These are phyloP conservation scores for Cryptococcus maquisensis DNA, from an alignment of 1,284 basidiomycete species.

Conservation along the genomic window DNA sequence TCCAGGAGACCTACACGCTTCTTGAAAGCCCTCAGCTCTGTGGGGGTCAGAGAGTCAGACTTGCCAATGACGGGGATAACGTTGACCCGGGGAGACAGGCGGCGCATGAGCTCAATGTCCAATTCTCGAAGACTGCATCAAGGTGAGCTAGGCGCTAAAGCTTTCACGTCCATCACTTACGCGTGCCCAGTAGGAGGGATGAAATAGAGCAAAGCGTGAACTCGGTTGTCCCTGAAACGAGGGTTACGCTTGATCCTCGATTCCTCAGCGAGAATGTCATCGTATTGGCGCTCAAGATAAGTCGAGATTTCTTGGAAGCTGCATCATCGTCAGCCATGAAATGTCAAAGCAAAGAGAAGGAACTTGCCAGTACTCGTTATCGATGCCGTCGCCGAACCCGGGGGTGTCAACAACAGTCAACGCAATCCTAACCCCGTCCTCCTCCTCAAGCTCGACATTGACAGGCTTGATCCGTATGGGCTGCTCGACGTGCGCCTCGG, in stretches of 20 bases:
- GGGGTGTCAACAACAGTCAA: slow-evolving; percentile 98
- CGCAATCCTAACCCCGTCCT: slow-evolving; percentile 96
- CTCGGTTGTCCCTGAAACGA: slow-evolving; percentile 94
- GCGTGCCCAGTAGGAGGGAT: slow-evolving; percentile 88
- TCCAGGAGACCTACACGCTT: slow-evolving; percentile 65
- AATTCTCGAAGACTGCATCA: slow-evolving; percentile 83
- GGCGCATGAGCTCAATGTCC: slow-evolving; percentile 98
- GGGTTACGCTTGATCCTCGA: slow-evolving; percentile 99
- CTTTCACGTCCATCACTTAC: slow-evolving; percentile 46
- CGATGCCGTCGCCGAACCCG: slow-evolving; percentile 97
- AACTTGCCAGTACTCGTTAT: slow-evolving; percentile 94
- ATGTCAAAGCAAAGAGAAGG: not conserved
- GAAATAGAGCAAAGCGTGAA: slow-evolving; percentile 96
- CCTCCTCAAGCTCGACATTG: slow-evolving; percentile 88
- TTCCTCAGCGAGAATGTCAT: slow-evolving; percentile 97
- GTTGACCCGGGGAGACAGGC: slow-evolving; percentile 92
- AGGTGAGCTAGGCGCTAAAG: not conserved
- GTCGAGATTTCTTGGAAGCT: slow-evolving; percentile 96
- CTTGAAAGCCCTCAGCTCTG: slow-evolving; percentile 91
- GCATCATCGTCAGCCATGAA: not conserved
- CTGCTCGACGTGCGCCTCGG: slow-evolving; percentile 88
- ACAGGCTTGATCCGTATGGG: slow-evolving; percentile 94
- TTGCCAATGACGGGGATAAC: slow-evolving; percentile 99
- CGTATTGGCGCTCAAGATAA: slow-evolving; percentile 97
- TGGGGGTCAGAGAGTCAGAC: slow-evolving; percentile 88